Conservation (phyloP, 2,329 filamentous ascomycete genomes). For the Trichoderma atroviride region DNA sequence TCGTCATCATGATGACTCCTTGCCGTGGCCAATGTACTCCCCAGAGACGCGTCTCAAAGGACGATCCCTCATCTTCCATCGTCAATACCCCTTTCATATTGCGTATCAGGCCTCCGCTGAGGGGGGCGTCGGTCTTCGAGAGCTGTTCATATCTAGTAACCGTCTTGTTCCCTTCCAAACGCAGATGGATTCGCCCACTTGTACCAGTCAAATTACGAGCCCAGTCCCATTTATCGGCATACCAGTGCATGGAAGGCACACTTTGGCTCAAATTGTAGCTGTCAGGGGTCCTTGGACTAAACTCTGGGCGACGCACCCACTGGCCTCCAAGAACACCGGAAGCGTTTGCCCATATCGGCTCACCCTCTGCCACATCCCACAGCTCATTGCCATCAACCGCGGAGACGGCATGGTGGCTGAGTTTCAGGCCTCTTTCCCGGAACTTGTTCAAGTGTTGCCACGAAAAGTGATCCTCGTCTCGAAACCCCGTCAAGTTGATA, state of each 20-base stretch:
- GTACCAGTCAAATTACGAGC: slow-evolving; percentile 78
- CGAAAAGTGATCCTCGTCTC: slow-evolving; percentile 71
- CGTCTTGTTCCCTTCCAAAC: slow-evolving; percentile 60
- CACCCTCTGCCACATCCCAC: slow-evolving; percentile 44
- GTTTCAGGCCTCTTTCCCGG: slow-evolving; percentile 64
- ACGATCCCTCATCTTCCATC: slow-evolving; percentile 69
- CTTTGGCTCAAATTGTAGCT: slow-evolving; percentile 67
- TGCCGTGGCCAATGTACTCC: slow-evolving; percentile 85
- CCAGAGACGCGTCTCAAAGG: slow-evolving; percentile 77
- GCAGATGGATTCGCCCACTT: slow-evolving; percentile 69
- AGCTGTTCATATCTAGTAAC: slow-evolving; percentile 49
- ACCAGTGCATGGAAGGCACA: slow-evolving; percentile 67
- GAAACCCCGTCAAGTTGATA: slow-evolving; percentile 77
- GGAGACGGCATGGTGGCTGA: slow-evolving; percentile 56
- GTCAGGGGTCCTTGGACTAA: slow-evolving; percentile 49
- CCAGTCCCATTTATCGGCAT: slow-evolving; percentile 61
- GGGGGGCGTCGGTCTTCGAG: slow-evolving; percentile 38
- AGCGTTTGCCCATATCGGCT: slow-evolving; percentile 72
- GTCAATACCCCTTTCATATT: slow-evolving; percentile 71
- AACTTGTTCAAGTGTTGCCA: slow-evolving; percentile 75
- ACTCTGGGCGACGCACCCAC: slow-evolving; percentile 65
- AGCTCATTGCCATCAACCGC: slow-evolving; percentile 46
- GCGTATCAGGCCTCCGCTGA: slow-evolving; percentile 60
- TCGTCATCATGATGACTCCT: slow-evolving; percentile 79
- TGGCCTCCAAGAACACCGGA: slow-evolving; percentile 76